These are phyloP conservation scores for Penicillium decumbens DNA, from an alignment of 2,329 filamentous ascomycete genomes.

Conservation along the genomic window DNA sequence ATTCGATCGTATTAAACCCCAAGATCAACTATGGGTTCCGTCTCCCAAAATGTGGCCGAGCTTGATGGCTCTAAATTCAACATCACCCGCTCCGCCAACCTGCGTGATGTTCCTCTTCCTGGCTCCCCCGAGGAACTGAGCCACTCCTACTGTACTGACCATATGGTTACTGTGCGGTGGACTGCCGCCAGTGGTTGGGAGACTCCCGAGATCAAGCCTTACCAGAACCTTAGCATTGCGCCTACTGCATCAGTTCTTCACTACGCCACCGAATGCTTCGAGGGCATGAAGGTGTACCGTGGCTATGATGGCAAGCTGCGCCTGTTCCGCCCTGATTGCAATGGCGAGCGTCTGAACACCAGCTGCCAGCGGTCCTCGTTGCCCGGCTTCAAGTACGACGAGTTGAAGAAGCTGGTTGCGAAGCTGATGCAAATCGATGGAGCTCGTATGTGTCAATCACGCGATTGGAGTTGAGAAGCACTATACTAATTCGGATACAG, in stretches of 20 bases:
- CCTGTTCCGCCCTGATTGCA: conserved; percentile 71
- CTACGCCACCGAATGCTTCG: conserved; percentile 89
- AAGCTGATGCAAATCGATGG: conserved; percentile 66
- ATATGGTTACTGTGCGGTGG: conserved; percentile 79
- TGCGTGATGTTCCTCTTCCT: conserved; percentile 35
- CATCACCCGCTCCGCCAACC: conserved; percentile 35
- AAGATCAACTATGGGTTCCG: conserved; percentile 29
- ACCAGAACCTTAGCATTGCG: conserved; percentile 71
- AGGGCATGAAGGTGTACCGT: conserved; percentile 72
- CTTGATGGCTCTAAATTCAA: conserved; percentile 40
- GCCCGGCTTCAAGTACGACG: conserved; percentile 64
- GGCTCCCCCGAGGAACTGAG: conserved; percentile 40
- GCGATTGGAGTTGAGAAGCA: background rate
- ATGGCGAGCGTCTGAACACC: conserved; percentile 60
- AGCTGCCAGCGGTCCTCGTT: conserved; percentile 63
- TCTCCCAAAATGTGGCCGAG: conserved; percentile 29
- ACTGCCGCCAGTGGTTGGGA: conserved; percentile 63
- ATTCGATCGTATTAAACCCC: background rate
- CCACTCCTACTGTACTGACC: conserved; percentile 62
- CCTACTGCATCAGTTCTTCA: conserved; percentile 77
- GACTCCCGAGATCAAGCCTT: conserved; percentile 68
- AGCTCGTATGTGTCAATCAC: conserved; percentile 43
- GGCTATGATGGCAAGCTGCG: conserved; percentile 66
- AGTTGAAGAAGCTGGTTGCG: conserved; percentile 69
- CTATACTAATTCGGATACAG: conserved; percentile 33